Percentiles rank a stretch among this genome's conserved stretches.
These are phyloP conservation scores for Phaeosphaeriaceae sp. DNA, from an alignment of 2,329 filamentous ascomycete genomes.

Conservation along the genomic window DNA sequence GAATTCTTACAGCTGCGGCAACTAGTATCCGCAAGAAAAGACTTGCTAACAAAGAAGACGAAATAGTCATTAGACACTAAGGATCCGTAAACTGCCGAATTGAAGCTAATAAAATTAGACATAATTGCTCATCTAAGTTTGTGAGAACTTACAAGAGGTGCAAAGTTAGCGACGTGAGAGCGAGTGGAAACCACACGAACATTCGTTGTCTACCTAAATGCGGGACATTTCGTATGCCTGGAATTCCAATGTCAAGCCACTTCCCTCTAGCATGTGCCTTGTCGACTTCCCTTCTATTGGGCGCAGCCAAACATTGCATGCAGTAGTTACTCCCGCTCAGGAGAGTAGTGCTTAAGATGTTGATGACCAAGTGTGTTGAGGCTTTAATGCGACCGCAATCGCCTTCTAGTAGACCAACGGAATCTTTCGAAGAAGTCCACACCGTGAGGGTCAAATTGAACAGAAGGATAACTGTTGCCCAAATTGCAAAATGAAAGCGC, in stretches of 20 bases:
- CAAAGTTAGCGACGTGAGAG: neutral
- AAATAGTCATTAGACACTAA: slow-evolving; percentile 21
- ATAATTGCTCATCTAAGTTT: no score
- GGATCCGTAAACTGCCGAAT: slow-evolving; percentile 30
- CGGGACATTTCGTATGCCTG: slow-evolving; percentile 48
- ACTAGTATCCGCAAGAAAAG: slow-evolving; percentile 8
- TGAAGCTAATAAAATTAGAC: slow-evolving; percentile 11
- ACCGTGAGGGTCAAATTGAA: slow-evolving; percentile 20
- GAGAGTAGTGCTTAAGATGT: slow-evolving; percentile 54
- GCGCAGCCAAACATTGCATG: slow-evolving; percentile 60
- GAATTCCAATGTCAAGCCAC: slow-evolving; percentile 41
- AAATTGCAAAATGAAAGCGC: slow-evolving; percentile 18
- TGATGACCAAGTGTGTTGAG: slow-evolving; percentile 53
- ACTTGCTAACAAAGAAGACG: slow-evolving; percentile 16
- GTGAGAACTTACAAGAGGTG: slow-evolving; percentile 11
- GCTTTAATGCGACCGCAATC: slow-evolving; percentile 20
- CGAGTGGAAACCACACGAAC: slow-evolving; percentile 4
- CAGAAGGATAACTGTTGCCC: slow-evolving; percentile 15
- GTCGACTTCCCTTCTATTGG: slow-evolving; percentile 58
- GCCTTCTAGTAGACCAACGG: slow-evolving; percentile 17
- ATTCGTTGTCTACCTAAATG: slow-evolving; percentile 1
- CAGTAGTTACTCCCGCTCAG: slow-evolving; percentile 58
- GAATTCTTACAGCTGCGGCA: slow-evolving; percentile 9
- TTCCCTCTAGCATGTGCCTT: slow-evolving; percentile 51
- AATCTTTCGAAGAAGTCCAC: no score